Base-by-base conservation (phyloP, 148 eudicot species). In the Polygonum aviculare region DNA sequence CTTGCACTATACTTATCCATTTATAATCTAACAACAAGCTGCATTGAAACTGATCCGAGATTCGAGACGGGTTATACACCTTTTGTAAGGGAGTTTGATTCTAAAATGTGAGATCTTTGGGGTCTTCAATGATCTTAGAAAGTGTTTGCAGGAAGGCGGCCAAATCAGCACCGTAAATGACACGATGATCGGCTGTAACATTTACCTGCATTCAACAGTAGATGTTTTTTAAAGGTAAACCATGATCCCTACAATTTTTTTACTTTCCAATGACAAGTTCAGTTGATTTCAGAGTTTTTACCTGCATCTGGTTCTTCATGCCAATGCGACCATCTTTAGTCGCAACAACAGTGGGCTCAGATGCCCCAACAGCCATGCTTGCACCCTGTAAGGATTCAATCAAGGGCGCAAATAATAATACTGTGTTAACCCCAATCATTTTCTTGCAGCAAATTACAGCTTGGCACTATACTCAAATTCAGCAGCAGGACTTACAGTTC, bases 331-430 rank as follows among this genome's bases (percentile, higher is more conserved):
- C 94, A 83, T 95, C 99, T 80, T 91, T 95, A 71, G 91, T 85
- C 73, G 87, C 99, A 72, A 93, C 93, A 73, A 93, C 86, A 45
- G 91, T 78, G 54, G 97, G 99, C 78, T 90, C 83, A 70, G 99
- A 92, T 74, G 93, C 88, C 47, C 99, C 99, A 79, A 95, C 99
- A 75, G 97, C 99, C 99, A 95, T 92, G 63, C 93, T 95, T 73
- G 97, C 97, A 74, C 93, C 96, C 94, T 89, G 77, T 2, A 33
- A 75, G 16, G 35, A 14, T 26, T 33, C 70, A 67, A 5, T 67
- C 72, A 67, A 67, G 72, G 8, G 38, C 31, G 31, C 31, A 26
- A 26, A 0, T 60, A 67, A 36, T 35, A 67, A 35, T 15, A 15
- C 2, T 0, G 69, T 62, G 12, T 36, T 36, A 15, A 19, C 12